Evolutionary conservation across 1,284 basidiomycete species (phyloP).

Genomic region (Grifola frondosa): DNA sequence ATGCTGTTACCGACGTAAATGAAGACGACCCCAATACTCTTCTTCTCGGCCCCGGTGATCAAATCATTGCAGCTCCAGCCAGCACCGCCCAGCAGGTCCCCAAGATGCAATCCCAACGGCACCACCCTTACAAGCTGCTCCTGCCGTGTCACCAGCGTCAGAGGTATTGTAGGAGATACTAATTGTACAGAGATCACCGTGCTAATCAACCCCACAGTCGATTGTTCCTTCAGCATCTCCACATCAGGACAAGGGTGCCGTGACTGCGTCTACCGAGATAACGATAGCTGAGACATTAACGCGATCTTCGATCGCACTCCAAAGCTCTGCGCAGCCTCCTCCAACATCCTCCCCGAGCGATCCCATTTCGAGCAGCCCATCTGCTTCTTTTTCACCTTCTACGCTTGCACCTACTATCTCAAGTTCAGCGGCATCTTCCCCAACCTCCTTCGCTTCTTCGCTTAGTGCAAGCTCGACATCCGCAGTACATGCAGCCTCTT

Average conservation of each 20-base stretch:
- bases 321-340: background rate
- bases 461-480: conserved; percentile 1
- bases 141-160: background rate
- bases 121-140: no score
- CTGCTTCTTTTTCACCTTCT: no score
- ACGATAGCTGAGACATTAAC: background rate
- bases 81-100: background rate
- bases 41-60: conserved; percentile 12
- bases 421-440: background rate
- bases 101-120: background rate
- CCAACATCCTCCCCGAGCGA: background rate
- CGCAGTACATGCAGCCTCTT: conserved; percentile 1
- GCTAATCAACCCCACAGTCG: background rate
- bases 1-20: background rate
- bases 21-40: conserved; percentile 3
- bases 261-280: background rate
- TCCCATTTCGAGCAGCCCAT: no score
- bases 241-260: background rate
- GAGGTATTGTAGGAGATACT: background rate
- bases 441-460: background rate
- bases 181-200: background rate
- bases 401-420: background rate
- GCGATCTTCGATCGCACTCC: background rate
- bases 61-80: conserved; percentile 7
- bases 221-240: background rate